A percentile compares a stretch with the other conserved stretches of the same genome.
Conservation (phyloP, 192 early-diverging fungal species). For the Entomortierella lignicola region DNA sequence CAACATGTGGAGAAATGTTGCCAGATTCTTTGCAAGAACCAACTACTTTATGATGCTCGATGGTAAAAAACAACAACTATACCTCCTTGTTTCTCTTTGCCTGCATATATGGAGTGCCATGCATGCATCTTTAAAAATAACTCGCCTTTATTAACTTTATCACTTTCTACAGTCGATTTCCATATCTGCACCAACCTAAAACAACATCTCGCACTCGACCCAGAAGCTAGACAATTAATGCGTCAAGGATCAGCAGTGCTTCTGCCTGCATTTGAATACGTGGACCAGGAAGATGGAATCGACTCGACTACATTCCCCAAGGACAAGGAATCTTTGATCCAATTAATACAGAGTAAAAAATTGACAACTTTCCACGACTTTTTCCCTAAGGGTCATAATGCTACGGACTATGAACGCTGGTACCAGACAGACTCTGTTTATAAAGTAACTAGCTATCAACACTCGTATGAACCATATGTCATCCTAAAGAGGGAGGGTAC, state of each 20-base stretch:
- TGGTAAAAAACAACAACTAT: constrained; percentile 19
- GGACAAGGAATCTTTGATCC: constrained; percentile 54
- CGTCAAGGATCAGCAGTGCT: constrained; percentile 58
- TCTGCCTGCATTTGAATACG: constrained; percentile 69
- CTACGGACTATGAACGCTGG: constrained; percentile 66
- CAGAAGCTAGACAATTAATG: constrained; percentile 51
- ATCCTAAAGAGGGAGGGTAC: constrained; percentile 63
- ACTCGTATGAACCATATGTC: constrained; percentile 69
- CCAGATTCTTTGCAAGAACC: constrained; percentile 69
- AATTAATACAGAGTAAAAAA: constrained; percentile 53
- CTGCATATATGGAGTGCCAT: no score
- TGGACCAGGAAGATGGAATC: constrained; percentile 59
- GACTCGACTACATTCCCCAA: constrained; percentile 62
- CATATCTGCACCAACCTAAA: constrained; percentile 67
- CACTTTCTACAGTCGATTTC: constrained; percentile 59
- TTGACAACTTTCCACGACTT: constrained; percentile 64
- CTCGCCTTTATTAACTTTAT: background rate
- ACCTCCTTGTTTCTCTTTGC: background rate
- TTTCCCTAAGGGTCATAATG: constrained; percentile 62
- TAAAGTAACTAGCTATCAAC: constrained; percentile 63
- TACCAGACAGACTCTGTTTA: constrained; percentile 60
- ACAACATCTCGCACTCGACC: constrained; percentile 45
- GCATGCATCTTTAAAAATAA: background rate
- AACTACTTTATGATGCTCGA: constrained; percentile 72
- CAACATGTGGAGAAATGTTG: constrained; percentile 74